Evolutionary conservation across 2,329 filamentous ascomycete species (phyloP).

Genomic region (Alternaria hordeiaustralica): DNA sequence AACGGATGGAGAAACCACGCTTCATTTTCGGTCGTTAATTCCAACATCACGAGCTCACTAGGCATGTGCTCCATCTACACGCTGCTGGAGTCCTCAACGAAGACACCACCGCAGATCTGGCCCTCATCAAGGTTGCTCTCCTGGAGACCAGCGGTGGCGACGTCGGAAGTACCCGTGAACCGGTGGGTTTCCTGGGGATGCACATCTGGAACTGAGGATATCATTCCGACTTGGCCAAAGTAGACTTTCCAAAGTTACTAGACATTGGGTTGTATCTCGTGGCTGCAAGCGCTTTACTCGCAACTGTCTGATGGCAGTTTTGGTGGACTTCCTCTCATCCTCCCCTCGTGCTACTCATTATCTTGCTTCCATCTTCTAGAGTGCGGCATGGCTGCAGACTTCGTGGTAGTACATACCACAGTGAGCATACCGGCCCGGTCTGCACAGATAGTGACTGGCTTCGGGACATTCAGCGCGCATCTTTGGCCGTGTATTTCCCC

Average conservation of each 20-base stretch:
- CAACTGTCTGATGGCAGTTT: not conserved
- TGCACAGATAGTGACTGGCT: not conserved
- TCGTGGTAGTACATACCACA: not conserved
- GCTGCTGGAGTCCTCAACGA: constrained; percentile 46
- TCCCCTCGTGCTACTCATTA: not conserved
- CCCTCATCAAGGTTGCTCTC: constrained; percentile 44
- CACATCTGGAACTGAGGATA: constrained; percentile 65
- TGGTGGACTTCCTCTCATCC: not conserved
- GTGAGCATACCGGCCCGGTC: not conserved
- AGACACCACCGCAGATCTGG: constrained; percentile 49
- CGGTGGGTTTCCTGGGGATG: constrained; percentile 66
- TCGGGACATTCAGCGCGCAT: not conserved
- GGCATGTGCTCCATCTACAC: not conserved
- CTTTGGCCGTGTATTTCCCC: not conserved
- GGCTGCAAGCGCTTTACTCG: not conserved
- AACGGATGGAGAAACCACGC: not conserved
- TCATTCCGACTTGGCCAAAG: not conserved
- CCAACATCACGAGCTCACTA: not conserved
- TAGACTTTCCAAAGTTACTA: not conserved
- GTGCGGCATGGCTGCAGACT: not conserved
- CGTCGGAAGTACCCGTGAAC: constrained; percentile 42
- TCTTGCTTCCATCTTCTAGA: not conserved
- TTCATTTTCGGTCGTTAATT: not conserved
- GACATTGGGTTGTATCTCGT: not conserved
- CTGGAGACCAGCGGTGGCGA: constrained; percentile 47